A percentile compares a stretch with the other conserved stretches of the same genome.
Conservation (phyloP, 2,329 filamentous ascomycete species). For the Penicillium aurantiogriseum region DNA sequence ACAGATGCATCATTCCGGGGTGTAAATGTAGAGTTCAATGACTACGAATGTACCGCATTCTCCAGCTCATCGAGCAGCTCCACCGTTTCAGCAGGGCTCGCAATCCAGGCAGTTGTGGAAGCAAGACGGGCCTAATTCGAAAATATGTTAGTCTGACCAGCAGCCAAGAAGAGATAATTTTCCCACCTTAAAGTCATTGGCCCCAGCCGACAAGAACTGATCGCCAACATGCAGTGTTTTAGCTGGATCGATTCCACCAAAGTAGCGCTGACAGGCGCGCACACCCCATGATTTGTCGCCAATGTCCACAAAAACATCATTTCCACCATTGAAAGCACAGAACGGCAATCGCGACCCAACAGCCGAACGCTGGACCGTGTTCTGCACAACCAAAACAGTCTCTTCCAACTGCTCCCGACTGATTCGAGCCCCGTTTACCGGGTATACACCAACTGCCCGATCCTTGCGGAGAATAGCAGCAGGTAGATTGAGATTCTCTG, state of each 20-base stretch:
- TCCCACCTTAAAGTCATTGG: constrained; percentile 88
- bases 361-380: constrained; percentile 78
- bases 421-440: constrained; percentile 64
- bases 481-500: constrained; percentile 74
- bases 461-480: constrained; percentile 84
- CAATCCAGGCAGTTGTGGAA: constrained; percentile 96
- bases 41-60: constrained; percentile 5
- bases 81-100: constrained; percentile 86
- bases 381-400: constrained; percentile 90
- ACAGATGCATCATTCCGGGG: not conserved
- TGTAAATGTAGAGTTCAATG: not conserved
- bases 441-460: constrained; percentile 76
- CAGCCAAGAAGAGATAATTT: not conserved
- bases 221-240: constrained; percentile 91
- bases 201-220: constrained; percentile 91
- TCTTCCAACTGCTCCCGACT: constrained; percentile 89
- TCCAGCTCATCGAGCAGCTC: constrained; percentile 76
- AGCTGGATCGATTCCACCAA: constrained; percentile 70
- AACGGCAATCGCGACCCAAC: constrained; percentile 74
- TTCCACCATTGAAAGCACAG: constrained; percentile 95
- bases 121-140: constrained; percentile 67
- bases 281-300: constrained; percentile 98
- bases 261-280: constrained; percentile 85
- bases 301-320: constrained; percentile 97
- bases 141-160: not conserved